Conservation (phyloP, 192 early-diverging fungal genomes). For the Ambispora gerdemannii region DNA sequence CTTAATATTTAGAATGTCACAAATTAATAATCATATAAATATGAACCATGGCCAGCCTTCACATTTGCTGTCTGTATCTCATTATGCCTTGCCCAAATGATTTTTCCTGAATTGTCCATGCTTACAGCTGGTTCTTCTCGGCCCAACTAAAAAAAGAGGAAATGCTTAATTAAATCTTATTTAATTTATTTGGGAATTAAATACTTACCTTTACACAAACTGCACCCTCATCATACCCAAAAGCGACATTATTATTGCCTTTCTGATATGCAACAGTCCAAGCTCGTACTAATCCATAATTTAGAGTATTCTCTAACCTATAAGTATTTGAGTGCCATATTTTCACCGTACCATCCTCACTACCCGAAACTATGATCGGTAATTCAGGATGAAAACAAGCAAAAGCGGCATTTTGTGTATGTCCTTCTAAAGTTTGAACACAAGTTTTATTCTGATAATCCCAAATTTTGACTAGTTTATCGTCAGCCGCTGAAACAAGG, state of each 20-base stretch:
- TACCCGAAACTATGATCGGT: constrained; percentile 93
- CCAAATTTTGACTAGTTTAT: constrained; percentile 93
- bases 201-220: constrained; percentile 76
- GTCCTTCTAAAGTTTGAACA: constrained; percentile 97
- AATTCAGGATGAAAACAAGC: constrained; percentile 93
- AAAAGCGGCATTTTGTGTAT: constrained; percentile 89
- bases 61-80: constrained; percentile 96
- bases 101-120: constrained; percentile 96
- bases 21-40: background rate
- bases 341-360: constrained; percentile 92
- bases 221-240: constrained; percentile 95
- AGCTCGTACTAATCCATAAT: constrained; percentile 97
- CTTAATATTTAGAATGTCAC: background rate
- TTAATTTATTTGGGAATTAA: too few relatives aligned
- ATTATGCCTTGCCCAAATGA: constrained; percentile 97
- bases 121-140: constrained; percentile 93
- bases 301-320: constrained; percentile 92
- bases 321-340: constrained; percentile 99
- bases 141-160: constrained; percentile 54
- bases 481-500: constrained; percentile 91
- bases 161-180: background rate
- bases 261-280: constrained; percentile 89
- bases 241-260: constrained; percentile 87
- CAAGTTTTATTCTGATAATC: constrained; percentile 99
- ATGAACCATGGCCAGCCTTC: constrained; percentile 66